These are phyloP conservation scores for Umbilicus rupestris DNA, from an alignment of 164 flowering plant species.

Conservation along the genomic window DNA sequence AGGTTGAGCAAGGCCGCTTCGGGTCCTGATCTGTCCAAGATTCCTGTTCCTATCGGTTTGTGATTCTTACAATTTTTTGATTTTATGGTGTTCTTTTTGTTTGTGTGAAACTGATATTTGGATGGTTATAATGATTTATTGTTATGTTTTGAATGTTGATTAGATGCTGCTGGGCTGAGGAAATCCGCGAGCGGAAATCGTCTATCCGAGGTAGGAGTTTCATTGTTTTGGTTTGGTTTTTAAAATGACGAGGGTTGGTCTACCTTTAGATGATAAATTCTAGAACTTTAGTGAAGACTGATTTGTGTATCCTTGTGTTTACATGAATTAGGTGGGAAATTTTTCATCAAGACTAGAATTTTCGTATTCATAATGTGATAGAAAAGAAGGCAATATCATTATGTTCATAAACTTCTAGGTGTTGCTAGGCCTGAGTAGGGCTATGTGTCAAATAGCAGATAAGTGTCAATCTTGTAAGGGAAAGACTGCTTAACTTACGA, in stretches of 20 bases:
- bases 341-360: neutral
- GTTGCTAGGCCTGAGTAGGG: neutral
- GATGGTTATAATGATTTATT: neutral
- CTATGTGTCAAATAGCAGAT: neutral
- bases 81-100: neutral
- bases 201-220: conserved; percentile 47
- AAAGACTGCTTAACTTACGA: neutral
- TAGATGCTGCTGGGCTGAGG: conserved; percentile 33
- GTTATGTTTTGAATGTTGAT: neutral
- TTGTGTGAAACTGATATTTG: neutral
- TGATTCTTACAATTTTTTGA: neutral
- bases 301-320: no score
- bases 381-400: neutral
- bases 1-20: conserved; percentile 57
- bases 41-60: conserved; percentile 32
- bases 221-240: neutral
- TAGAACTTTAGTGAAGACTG: neutral
- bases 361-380: neutral
- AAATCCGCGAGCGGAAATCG: conserved; percentile 59
- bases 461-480: neutral
- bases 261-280: neutral
- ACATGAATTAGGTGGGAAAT: neutral
- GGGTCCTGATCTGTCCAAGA: conserved; percentile 52
- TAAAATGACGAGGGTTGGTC: neutral
- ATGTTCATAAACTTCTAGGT: neutral